Conservation (phyloP, 2,329 filamentous ascomycete species). For the Penicillium hesseltinei region DNA sequence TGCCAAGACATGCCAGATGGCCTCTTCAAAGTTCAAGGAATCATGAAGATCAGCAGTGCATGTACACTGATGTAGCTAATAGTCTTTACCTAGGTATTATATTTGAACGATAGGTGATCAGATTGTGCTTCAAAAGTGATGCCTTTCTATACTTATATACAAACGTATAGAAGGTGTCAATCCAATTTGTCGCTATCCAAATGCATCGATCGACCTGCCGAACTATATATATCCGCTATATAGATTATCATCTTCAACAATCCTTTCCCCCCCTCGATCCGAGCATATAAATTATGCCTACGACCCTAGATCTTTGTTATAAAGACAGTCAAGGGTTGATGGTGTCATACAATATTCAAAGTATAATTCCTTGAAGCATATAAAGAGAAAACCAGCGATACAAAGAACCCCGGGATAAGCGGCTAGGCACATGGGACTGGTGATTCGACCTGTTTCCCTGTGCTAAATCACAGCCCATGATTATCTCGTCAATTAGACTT, state of each 20-base stretch:
- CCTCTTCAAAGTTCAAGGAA: slow-evolving; percentile 21
- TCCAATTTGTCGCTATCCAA: not conserved
- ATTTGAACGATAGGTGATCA: not conserved
- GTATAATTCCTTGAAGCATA: not conserved
- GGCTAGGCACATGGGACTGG: not conserved
- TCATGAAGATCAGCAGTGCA: slow-evolving; percentile 15
- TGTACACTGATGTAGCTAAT: not conserved
- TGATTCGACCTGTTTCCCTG: not conserved
- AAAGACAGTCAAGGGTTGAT: not conserved
- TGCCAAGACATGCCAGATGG: slow-evolving; percentile 41
- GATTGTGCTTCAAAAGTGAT: not conserved
- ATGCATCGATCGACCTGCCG: not conserved
- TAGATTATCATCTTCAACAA: not conserved
- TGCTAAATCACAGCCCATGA: not conserved
- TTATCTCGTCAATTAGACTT: not conserved
- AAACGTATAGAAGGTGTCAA: not conserved
- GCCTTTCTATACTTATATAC: no score
- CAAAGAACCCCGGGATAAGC: not conserved
- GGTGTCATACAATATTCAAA: not conserved
- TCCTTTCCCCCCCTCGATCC: no score
- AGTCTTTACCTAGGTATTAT: not conserved
- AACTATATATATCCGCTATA: not conserved
- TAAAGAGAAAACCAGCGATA: not conserved
- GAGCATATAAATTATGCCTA: not conserved
- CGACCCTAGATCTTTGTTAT: no score